These are phyloP conservation scores for Linnemannia hyalina DNA, from an alignment of 192 early-diverging fungal genomes.

Conservation along the genomic window DNA sequence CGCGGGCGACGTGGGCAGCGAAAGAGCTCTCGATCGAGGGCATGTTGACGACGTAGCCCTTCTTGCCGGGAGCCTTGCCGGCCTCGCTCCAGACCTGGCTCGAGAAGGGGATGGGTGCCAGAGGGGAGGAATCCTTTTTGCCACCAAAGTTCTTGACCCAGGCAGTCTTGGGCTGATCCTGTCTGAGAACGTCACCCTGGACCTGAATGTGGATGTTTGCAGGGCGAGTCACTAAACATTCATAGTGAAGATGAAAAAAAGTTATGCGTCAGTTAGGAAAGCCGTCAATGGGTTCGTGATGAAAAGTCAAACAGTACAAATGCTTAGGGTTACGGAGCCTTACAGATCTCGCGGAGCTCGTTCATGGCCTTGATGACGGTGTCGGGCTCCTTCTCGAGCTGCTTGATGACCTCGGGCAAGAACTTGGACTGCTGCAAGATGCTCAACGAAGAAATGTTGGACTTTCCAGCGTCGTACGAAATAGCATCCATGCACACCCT, in stretches of 20 bases:
- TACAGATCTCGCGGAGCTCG: conserved; percentile 65
- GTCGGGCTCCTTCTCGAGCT: conserved; percentile 59
- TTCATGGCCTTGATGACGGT: conserved; percentile 59
- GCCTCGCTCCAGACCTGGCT: conserved; percentile 57
- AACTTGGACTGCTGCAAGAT: conserved; percentile 63
- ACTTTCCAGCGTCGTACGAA: conserved; percentile 58
- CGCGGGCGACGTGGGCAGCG: conserved; percentile 62
- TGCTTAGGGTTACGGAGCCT: conserved; percentile 6
- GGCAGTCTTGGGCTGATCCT: conserved; percentile 58
- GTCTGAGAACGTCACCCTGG: conserved; percentile 64
- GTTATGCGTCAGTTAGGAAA: background rate
- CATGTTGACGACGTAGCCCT: conserved; percentile 62
- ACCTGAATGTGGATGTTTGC: conserved; percentile 68
- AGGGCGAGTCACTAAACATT: conserved; percentile 57
- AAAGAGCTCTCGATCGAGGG: conserved; percentile 71
- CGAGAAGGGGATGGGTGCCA: conserved; percentile 57
- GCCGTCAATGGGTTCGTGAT: background rate
- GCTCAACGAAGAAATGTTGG: conserved; percentile 60
- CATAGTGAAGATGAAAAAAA: background rate
- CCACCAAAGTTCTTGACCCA: conserved; percentile 54
- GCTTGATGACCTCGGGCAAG: conserved; percentile 61
- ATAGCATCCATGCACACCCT: conserved; percentile 55
- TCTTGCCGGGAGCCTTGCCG: conserved; percentile 56
- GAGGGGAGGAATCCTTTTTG: conserved; percentile 13
- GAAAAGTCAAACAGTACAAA: background rate